These are phyloP conservation scores for Wickerhamiella musiphila DNA, from an alignment of 805 yeast genomes.

Conservation along the genomic window DNA sequence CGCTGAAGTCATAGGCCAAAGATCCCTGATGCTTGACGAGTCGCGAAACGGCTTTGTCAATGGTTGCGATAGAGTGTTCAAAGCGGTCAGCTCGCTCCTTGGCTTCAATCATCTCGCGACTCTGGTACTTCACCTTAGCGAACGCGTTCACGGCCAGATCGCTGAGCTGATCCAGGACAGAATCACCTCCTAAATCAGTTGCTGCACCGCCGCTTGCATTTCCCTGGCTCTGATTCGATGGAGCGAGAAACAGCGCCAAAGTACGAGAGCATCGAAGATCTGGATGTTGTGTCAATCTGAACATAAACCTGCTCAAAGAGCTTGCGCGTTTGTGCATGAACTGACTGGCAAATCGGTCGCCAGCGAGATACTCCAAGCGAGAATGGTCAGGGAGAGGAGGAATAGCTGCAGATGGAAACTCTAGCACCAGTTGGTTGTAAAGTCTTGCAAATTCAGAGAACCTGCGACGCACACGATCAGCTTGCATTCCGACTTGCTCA, in stretches of 20 bases:
- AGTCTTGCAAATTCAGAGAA: constrained; percentile 75
- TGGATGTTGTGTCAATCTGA: constrained; percentile 61
- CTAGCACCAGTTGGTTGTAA: constrained; percentile 55
- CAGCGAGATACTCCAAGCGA: constrained; percentile 79
- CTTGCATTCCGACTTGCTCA: constrained; percentile 15
- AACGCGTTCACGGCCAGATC: constrained; percentile 92
- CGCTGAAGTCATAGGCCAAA: constrained; percentile 53
- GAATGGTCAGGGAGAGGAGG: constrained; percentile 93
- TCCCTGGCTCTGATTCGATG: constrained; percentile 53
- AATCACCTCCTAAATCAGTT: constrained; percentile 1
- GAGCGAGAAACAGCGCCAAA: constrained; percentile 53
- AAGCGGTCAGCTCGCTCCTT: constrained; percentile 67
- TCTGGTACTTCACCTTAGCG: constrained; percentile 47
- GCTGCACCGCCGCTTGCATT: constrained; percentile 13
- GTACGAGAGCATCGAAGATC: constrained; percentile 49
- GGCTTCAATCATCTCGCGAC: constrained; percentile 65
- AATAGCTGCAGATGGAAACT: constrained; percentile 67
- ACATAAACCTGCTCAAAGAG: constrained; percentile 59
- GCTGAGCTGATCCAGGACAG: constrained; percentile 49
- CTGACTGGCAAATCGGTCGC: constrained; percentile 74
- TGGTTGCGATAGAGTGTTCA: constrained; percentile 62
- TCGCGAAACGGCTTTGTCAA: constrained; percentile 63
- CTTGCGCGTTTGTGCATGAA: constrained; percentile 72
- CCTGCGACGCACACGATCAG: constrained; percentile 45
- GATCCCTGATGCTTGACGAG: constrained; percentile 58